Evolutionary conservation across 1,139 yeast genomes (phyloP).

Genomic region (Candida tropicalis): DNA sequence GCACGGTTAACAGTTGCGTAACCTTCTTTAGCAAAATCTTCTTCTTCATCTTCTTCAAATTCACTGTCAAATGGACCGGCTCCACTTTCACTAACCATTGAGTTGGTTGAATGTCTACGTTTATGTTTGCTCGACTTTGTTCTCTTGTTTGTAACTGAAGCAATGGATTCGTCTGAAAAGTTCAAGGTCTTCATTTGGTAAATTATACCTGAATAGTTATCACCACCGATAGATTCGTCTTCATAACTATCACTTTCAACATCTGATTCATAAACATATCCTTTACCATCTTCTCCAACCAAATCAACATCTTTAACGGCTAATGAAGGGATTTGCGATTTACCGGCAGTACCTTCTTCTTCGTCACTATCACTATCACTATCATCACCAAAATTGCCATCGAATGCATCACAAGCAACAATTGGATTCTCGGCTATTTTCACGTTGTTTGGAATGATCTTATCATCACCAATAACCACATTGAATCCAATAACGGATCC

Average conservation of each 20-base stretch:
- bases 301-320: slow-evolving; percentile 34
- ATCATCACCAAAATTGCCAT: slow-evolving; percentile 25
- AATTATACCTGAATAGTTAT: slow-evolving; percentile 42
- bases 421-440: slow-evolving; percentile 56
- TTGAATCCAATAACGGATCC: slow-evolving; percentile 82
- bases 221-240: slow-evolving; percentile 30
- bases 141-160: slow-evolving; percentile 54
- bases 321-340: slow-evolving; percentile 10
- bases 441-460: slow-evolving; percentile 49
- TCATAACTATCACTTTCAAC: slow-evolving; percentile 38
- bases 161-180: slow-evolving; percentile 79
- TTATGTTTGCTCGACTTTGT: slow-evolving; percentile 28
- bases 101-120: slow-evolving; percentile 42
- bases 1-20: slow-evolving; percentile 93
- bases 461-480: slow-evolving; percentile 61
- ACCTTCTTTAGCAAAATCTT: slow-evolving; percentile 85
- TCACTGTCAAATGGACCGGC: slow-evolving; percentile 28
- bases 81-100: slow-evolving; percentile 41
- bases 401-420: slow-evolving; percentile 28
- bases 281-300: slow-evolving; percentile 64
- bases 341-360: slow-evolving; percentile 15
- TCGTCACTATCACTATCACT: slow-evolving; percentile 36
- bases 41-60: slow-evolving; percentile 80
- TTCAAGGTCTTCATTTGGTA: slow-evolving; percentile 67
- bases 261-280: slow-evolving; percentile 58